These are phyloP conservation scores for Erodium texanum DNA, from an alignment of 441 rosid genomes.

Conservation along the genomic window DNA sequence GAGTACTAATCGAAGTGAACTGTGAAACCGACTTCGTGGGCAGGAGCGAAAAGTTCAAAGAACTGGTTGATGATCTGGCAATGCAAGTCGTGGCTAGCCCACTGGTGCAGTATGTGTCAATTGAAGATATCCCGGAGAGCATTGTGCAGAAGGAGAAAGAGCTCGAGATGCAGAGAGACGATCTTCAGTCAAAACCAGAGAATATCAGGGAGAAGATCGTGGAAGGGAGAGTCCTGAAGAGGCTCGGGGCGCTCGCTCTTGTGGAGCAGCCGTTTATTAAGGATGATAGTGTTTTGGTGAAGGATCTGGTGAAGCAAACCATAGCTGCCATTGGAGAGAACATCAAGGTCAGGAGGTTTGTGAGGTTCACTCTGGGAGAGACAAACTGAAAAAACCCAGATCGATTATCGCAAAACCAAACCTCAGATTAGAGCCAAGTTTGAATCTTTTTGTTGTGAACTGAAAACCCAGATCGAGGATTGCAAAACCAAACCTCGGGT, in stretches of 20 bases:
- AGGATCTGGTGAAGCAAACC: slow-evolving; percentile 70
- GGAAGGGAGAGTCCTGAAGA: slow-evolving; percentile 69
- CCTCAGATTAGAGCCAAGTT: not conserved
- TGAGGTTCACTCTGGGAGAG: slow-evolving; percentile 70
- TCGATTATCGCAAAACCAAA: not conserved
- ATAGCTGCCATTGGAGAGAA: slow-evolving; percentile 84
- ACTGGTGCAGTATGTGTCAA: slow-evolving; percentile 61
- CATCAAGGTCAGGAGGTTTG: slow-evolving; percentile 55
- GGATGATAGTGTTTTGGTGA: slow-evolving; percentile 57
- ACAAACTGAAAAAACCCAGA: slow-evolving; percentile 20
- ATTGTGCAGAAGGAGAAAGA: slow-evolving; percentile 53
- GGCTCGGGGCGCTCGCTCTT: slow-evolving; percentile 70
- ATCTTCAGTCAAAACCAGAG: slow-evolving; percentile 70
- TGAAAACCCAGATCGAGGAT: too few relatives aligned
- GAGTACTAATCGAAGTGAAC: slow-evolving; percentile 81
- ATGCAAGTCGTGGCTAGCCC: slow-evolving; percentile 95
- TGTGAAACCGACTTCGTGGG: slow-evolving; percentile 94
- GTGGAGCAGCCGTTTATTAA: slow-evolving; percentile 71
- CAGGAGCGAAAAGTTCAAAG: slow-evolving; percentile 80
- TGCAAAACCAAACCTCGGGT: too few relatives aligned
- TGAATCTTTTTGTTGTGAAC: not conserved
- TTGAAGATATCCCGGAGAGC: slow-evolving; percentile 56
- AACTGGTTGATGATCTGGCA: slow-evolving; percentile 75
- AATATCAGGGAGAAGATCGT: slow-evolving; percentile 78
- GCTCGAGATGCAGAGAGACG: slow-evolving; percentile 89